These are phyloP conservation scores for Mortierella sp. DNA, from an alignment of 371 early-diverging fungal species.

Conservation along the genomic window DNA sequence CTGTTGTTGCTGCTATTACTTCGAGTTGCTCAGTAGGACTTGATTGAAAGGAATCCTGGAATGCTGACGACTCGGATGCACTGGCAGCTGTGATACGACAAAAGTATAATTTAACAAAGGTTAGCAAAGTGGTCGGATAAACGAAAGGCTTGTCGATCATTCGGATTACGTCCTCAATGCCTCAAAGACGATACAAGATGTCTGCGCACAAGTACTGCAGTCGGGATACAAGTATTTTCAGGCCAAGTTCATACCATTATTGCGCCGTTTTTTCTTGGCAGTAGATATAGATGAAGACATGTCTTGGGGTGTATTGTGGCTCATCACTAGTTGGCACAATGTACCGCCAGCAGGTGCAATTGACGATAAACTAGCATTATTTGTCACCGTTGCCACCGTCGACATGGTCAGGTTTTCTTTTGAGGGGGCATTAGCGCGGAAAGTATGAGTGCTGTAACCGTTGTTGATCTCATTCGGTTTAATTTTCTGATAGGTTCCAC, in stretches of 20 bases:
- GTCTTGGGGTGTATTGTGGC: conserved; percentile 13
- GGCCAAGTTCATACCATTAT: conserved; percentile 21
- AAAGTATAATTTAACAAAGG: not conserved
- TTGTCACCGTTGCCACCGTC: conserved; percentile 2
- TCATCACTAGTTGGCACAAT: conserved; percentile 2
- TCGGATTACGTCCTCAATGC: too few species aligned
- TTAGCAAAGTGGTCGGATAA: not conserved
- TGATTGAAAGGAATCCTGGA: conserved; percentile 37
- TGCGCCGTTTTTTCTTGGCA: conserved; percentile 50
- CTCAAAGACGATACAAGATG: not conserved
- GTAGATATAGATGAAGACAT: conserved; percentile 30
- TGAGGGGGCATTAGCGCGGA: conserved; percentile 21
- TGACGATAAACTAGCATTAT: not conserved
- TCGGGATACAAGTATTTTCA: not conserved
- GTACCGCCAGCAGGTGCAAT: not conserved
- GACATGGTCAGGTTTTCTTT: conserved; percentile 8
- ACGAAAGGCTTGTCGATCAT: too few species aligned
- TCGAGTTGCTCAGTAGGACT: conserved; percentile 7
- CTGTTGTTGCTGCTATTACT: not conserved
- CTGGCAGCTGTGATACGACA: not conserved
- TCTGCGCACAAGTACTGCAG: not conserved
- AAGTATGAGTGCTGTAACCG: conserved; percentile 35
- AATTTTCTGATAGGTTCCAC: conserved; percentile 25
- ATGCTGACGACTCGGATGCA: conserved; percentile 1
- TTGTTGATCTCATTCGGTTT: conserved; percentile 32